Evolutionary conservation across 148 eudicot genomes (phyloP).

Genomic region (Drosera capensis): DNA sequence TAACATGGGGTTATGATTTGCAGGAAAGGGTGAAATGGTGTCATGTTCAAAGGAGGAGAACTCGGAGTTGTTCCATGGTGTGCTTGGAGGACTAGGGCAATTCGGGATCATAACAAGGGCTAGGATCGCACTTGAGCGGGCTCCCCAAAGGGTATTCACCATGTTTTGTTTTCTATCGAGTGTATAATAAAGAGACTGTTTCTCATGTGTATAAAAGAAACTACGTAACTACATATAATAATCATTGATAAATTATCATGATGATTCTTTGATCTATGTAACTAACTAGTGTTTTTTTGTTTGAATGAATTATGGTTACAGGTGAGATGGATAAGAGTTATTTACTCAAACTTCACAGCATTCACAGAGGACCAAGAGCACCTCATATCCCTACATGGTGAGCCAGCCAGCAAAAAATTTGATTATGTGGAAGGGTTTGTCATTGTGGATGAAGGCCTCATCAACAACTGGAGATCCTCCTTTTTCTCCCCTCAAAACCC

Average conservation of each 20-base stretch:
- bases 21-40: conserved; percentile 71
- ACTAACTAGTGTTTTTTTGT: not conserved
- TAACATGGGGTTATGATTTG: conserved; percentile 1
- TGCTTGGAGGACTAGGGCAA: conserved; percentile 87
- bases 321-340: conserved; percentile 88
- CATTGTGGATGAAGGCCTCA: conserved; percentile 65
- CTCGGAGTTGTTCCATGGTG: conserved; percentile 55
- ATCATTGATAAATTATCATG: not conserved
- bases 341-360: conserved; percentile 60
- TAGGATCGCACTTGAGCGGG: conserved; percentile 74
- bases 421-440: conserved; percentile 93
- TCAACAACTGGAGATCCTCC: conserved; percentile 80
- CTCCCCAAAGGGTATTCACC: conserved; percentile 60
- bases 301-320: conserved; percentile 7
- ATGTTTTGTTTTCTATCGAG: not conserved
- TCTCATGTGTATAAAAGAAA: not conserved
- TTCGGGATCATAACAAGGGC: conserved; percentile 90
- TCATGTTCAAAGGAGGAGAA: conserved; percentile 53
- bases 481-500: conserved; percentile 66
- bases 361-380: conserved; percentile 81
- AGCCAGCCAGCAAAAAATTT: conserved; percentile 31
- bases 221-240: not conserved
- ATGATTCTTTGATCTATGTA: not conserved
- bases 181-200: not conserved
- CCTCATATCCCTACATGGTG: conserved; percentile 55